These are phyloP conservation scores for Scheffersomyces coipomensis DNA, from an alignment of 805 yeast species.

Conservation along the genomic window DNA sequence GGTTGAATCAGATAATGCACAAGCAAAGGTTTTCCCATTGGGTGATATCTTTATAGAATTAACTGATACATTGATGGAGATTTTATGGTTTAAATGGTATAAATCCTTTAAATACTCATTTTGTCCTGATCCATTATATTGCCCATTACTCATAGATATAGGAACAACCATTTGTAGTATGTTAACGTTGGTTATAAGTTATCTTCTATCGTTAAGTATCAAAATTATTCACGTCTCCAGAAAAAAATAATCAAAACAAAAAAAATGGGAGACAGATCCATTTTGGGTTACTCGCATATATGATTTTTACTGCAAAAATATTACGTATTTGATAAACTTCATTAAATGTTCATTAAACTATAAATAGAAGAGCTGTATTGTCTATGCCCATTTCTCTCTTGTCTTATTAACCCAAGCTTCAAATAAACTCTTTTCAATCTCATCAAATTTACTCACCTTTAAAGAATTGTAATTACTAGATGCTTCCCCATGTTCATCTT, in stretches of 20 bases:
- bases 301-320: too few relatives aligned
- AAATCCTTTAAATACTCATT: neutral
- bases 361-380: too few relatives aligned
- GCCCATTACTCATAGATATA: neutral
- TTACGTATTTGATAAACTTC: too few relatives aligned
- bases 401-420: conserved; percentile 41
- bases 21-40: conserved; percentile 56
- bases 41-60: conserved; percentile 63
- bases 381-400: neutral
- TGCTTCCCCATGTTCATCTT: conserved; percentile 3
- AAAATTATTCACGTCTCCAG: too few relatives aligned
- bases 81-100: neutral
- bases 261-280: too few relatives aligned
- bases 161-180: neutral
- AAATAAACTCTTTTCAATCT: conserved; percentile 38
- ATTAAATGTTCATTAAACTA: too few relatives aligned
- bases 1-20: conserved; percentile 34
- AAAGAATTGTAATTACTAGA: neutral
- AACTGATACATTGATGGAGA: conserved; percentile 6
- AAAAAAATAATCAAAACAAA: too few relatives aligned
- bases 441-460: conserved; percentile 25
- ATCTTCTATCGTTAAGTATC: too few relatives aligned
- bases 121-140: neutral
- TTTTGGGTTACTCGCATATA: too few relatives aligned
- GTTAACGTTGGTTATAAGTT: too few relatives aligned